Base-by-base conservation (phyloP, 2,329 filamentous ascomycete genomes). In the Beauveria australis region DNA sequence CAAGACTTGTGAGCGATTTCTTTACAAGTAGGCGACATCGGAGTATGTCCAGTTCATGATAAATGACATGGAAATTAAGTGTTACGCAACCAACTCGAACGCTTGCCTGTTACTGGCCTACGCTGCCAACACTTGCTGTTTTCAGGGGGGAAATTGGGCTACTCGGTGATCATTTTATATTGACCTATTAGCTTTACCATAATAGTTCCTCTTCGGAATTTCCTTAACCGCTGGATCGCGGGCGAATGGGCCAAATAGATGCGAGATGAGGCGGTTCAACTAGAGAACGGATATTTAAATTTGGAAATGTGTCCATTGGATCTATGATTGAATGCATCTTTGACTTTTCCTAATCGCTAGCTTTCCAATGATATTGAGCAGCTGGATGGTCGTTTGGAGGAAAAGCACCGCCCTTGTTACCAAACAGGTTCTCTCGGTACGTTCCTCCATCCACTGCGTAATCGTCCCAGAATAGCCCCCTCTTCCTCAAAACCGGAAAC, bases 221-320 rank as follows among this genome's bases (percentile, higher is more conserved):
- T 97, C 79, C 85, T 96, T 74, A 97, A 96, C 84, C 86, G 92
- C 77, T 99, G 93, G 93, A 75, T 97, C 71, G 81, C 81, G 67
- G 92, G 92, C 67, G 91, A 96, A 78, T 97, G 89, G 88, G 78
- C 78, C 64, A 75, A 74, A 67, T 70, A 64, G 65, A 63, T 12
- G 26, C 26, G 3, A 33, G 5, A 48, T 37, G 8, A 14, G 33
- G 12, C 33, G 33, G 12, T 14, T 12, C 0, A 14, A 37, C 33
- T 37, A 37, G 12, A 37, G 12, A 24, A 14, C 12, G 12, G 33
- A 37, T 37, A 37, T 14, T 14, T 28, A 19, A 24, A 30, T n/a
- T 43, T 30, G 28, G 28, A 37, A n/a, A 28, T 43, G 19, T 54
- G 14, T 22, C 41, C 12, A 18, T 40, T n/a, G 33, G 16, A 24